Conservation (phyloP, 2,329 filamentous ascomycete species). For the Ophiostoma novo-ulmi region DNA sequence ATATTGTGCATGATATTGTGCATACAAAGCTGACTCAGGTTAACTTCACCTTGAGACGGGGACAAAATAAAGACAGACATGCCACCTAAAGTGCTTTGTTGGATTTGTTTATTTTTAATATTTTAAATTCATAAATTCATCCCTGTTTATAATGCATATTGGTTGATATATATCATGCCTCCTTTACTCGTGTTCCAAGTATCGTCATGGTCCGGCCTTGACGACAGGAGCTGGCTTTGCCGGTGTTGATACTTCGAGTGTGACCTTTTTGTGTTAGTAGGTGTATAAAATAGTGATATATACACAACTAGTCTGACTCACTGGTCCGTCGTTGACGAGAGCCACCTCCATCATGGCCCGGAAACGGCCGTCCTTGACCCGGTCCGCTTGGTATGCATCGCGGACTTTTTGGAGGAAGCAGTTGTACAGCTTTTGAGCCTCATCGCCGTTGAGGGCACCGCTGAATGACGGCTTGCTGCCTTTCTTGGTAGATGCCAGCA, state of each 20-base stretch:
- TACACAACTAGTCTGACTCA: constrained; percentile 32
- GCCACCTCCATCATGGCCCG: constrained; percentile 99
- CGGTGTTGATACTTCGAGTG: constrained; percentile 18
- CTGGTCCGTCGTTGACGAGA: constrained; percentile 77
- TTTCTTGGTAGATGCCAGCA: constrained; percentile 89
- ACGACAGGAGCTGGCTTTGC: constrained; percentile 6
- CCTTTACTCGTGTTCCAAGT: background rate
- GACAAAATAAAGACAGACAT: too few relatives aligned
- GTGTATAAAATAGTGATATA: too few relatives aligned
- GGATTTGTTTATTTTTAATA: too few relatives aligned
- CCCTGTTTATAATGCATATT: background rate
- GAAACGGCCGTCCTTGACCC: constrained; percentile 91
- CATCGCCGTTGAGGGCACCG: constrained; percentile 70
- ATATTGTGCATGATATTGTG: background rate
- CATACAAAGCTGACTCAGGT: background rate
- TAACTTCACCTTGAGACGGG: background rate
- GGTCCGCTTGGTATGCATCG: constrained; percentile 63
- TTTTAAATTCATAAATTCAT: background rate
- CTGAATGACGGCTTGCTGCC: constrained; percentile 95
- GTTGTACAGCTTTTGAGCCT: constrained; percentile 77
- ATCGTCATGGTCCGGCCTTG: background rate
- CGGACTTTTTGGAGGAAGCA: constrained; percentile 74
- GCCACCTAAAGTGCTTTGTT: too few relatives aligned
- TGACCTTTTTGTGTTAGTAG: constrained; percentile 21
- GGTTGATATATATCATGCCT: background rate